Evolutionary conservation across 495 filamentous ascomycete species (phyloP).

Genomic region (Terfezia boudieri): DNA sequence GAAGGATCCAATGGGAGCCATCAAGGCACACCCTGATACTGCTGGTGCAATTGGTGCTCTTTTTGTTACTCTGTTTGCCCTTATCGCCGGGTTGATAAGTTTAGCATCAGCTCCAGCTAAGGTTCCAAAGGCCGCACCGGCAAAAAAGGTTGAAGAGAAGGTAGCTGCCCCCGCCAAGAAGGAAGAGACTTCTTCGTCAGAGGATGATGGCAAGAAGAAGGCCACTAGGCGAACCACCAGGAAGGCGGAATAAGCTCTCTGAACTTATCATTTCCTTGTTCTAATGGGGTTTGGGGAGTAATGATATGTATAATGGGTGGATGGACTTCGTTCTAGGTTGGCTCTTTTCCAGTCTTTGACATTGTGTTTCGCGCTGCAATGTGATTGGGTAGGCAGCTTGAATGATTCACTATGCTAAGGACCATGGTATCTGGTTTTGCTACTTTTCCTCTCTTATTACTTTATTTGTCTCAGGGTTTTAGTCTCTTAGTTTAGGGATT

Average conservation of each 20-base stretch:
- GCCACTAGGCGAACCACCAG: slow-evolving; percentile 13
- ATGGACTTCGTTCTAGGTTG: too few relatives aligned
- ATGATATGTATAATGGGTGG: too few relatives aligned
- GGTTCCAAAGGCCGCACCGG: slow-evolving; percentile 9
- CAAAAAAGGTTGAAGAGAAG: slow-evolving; percentile 13
- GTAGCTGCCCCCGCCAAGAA: not conserved
- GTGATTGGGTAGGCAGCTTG: too few relatives aligned
- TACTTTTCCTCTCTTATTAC: too few relatives aligned
- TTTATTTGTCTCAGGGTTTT: too few relatives aligned
- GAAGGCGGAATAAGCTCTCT: slow-evolving; percentile 6
- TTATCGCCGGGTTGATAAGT: slow-evolving; percentile 35
- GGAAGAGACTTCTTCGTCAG: slow-evolving; percentile 9
- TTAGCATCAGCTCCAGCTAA: slow-evolving; percentile 23
- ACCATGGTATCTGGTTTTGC: too few relatives aligned
- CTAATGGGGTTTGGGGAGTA: too few relatives aligned
- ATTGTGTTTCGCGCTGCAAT: too few relatives aligned
- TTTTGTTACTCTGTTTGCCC: slow-evolving; percentile 40
- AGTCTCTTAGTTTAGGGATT: too few relatives aligned
- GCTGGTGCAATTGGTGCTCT: slow-evolving; percentile 55
- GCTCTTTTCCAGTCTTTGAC: too few relatives aligned
- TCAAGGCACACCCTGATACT: slow-evolving; percentile 80
- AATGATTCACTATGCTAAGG: too few relatives aligned
- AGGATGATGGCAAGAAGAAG: slow-evolving; percentile 15
- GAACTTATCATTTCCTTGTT: too few relatives aligned
- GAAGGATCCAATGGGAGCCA: slow-evolving; percentile 69